These are phyloP conservation scores for Pyricularia grisea DNA, from an alignment of 2,329 filamentous ascomycete genomes.

Conservation along the genomic window DNA sequence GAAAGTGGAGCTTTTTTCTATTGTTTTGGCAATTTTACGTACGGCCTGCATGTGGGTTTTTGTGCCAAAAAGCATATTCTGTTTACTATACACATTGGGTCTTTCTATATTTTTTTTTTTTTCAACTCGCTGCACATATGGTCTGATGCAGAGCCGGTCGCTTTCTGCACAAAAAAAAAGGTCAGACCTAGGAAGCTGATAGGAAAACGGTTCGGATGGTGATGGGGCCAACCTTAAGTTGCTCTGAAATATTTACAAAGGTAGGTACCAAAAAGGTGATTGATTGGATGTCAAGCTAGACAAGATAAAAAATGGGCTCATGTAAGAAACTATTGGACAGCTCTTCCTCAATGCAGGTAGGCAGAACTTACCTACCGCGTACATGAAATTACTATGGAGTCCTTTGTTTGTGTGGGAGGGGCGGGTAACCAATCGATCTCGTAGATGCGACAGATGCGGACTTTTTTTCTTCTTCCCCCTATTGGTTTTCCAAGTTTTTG, in stretches of 20 bases:
- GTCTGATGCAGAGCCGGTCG: neutral
- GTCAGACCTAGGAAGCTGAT: neutral
- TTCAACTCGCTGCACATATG: neutral
- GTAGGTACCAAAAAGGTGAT: neutral
- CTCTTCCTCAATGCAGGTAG: neutral
- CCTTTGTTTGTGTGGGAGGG: neutral
- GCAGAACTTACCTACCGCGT: too few relatives aligned
- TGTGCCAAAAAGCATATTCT: neutral
- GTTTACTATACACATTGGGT: neutral
- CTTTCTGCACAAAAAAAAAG: too few relatives aligned
- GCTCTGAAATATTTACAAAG: neutral
- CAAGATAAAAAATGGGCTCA: neutral
- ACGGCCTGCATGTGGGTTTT: neutral
- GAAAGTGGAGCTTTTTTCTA: neutral
- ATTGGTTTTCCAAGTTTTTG: neutral
- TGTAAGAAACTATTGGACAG: neutral
- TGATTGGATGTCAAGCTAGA: neutral
- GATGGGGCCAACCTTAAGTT: neutral
- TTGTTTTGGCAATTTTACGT: neutral
- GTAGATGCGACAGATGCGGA: neutral
- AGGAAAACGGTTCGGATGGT: neutral
- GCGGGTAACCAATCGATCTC: neutral
- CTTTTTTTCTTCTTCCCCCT: neutral
- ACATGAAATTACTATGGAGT: neutral
- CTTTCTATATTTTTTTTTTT: too few relatives aligned